Conservation (phyloP, 1,139 yeast species). For the Candida sp. region DNA sequence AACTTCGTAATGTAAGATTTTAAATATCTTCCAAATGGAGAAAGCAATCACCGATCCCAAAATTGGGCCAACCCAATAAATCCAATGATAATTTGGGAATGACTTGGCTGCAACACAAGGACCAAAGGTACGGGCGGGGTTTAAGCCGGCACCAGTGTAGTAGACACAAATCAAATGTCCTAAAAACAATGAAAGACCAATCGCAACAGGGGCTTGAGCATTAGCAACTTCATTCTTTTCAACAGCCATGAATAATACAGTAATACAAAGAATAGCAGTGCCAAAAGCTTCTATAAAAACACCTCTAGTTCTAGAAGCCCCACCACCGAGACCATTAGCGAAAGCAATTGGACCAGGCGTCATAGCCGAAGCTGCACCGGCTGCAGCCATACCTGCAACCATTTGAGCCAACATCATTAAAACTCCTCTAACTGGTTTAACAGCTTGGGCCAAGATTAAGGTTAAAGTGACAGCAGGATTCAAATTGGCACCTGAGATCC, state of each 20-base stretch:
- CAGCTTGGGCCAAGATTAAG: conserved; percentile 66
- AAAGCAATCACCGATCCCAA: conserved; percentile 68
- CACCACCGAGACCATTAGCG: conserved; percentile 72
- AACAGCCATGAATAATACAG: conserved; percentile 82
- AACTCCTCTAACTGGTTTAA: conserved; percentile 69
- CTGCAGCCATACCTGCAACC: conserved; percentile 89
- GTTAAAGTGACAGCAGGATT: conserved; percentile 88
- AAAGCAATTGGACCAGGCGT: conserved; percentile 80
- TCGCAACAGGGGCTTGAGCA: conserved; percentile 77
- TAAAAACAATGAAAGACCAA: conserved; percentile 78
- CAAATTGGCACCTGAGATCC: conserved; percentile 86
- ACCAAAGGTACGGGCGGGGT: conserved; percentile 90
- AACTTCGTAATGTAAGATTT: conserved; percentile 58
- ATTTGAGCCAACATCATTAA: conserved; percentile 67
- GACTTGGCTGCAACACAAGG: conserved; percentile 69
- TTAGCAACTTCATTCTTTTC: conserved; percentile 77
- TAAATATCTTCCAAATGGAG: conserved; percentile 65
- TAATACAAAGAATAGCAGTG: conserved; percentile 67
- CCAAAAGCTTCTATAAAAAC: conserved; percentile 82
- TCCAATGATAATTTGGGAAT: conserved; percentile 88
- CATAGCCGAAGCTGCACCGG: conserved; percentile 85
- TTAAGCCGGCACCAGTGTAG: conserved; percentile 90
- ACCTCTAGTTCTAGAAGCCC: conserved; percentile 71
- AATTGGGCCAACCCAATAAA: conserved; percentile 87
- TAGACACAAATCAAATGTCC: conserved; percentile 81